Conservation (phyloP, 2,329 filamentous ascomycete genomes). For the Rhynchosporium graminicola region DNA sequence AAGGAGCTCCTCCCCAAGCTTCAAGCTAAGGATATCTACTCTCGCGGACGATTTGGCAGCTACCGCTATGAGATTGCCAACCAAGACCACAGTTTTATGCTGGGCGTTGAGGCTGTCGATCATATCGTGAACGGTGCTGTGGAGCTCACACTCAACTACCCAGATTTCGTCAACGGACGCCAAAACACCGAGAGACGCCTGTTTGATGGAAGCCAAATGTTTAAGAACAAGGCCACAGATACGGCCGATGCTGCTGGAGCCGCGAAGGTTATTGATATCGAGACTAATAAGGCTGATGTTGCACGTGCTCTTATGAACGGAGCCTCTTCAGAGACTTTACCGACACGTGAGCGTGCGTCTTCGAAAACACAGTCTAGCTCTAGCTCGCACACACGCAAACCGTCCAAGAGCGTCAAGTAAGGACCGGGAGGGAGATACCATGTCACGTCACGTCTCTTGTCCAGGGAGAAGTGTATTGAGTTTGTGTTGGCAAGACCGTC, state of each 20-base stretch:
- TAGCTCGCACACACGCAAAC: conserved; percentile 41
- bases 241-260: conserved; percentile 40
- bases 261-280: conserved; percentile 39
- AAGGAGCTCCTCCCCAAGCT: conserved; percentile 92
- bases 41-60: conserved; percentile 93
- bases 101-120: conserved; percentile 74
- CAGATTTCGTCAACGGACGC: conserved; percentile 68
- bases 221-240: conserved; percentile 36
- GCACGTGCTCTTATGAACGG: conserved; percentile 28
- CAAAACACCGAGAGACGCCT: conserved; percentile 44
- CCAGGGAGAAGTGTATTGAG: conserved; percentile 15
- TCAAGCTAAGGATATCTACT: conserved; percentile 87
- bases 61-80: conserved; percentile 89
- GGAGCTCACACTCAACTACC: conserved; percentile 77
- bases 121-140: conserved; percentile 72
- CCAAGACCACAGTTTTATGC: conserved; percentile 77
- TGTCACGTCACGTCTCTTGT: background rate
- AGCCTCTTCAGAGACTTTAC: conserved; percentile 26
- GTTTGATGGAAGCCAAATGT: conserved; percentile 41
- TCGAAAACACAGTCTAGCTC: conserved; percentile 41
- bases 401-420: conserved; percentile 42
- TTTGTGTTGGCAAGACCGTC: background rate
- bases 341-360: conserved; percentile 37
- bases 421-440: background rate
- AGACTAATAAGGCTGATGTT: conserved; percentile 38